These are phyloP conservation scores for Phytophthora idaei DNA, from an alignment of 352 stramenopile species.

Conservation along the genomic window DNA sequence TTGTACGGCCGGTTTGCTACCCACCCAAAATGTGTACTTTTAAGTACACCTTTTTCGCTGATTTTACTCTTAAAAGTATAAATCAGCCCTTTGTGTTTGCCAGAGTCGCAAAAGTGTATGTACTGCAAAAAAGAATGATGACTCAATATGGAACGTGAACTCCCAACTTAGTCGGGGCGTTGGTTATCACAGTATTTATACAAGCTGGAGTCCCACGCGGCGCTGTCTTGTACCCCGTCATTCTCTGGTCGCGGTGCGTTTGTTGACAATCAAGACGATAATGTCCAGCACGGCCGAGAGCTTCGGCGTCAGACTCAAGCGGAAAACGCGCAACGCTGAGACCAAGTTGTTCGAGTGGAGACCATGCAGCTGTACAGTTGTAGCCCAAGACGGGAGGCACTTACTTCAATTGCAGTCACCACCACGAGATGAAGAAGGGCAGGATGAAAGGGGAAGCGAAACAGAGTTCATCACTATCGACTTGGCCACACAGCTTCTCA, in stretches of 20 bases:
- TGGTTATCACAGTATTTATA: too few relatives aligned
- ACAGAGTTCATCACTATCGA: slow-evolving; percentile 44
- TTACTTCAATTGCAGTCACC: slow-evolving; percentile 36
- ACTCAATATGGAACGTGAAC: too few relatives aligned
- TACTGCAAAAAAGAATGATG: too few relatives aligned
- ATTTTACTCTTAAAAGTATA: too few relatives aligned
- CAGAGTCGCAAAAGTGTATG: too few relatives aligned
- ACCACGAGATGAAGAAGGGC: slow-evolving; percentile 32
- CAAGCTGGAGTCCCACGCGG: background rate
- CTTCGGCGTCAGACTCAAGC: slow-evolving; percentile 51
- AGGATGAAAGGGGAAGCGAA: slow-evolving; percentile 12
- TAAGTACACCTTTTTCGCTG: too few relatives aligned
- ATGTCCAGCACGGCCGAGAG: slow-evolving; percentile 21
- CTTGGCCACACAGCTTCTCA: slow-evolving; percentile 46
- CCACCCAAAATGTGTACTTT: too few relatives aligned
- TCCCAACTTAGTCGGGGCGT: too few relatives aligned
- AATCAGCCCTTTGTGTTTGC: too few relatives aligned
- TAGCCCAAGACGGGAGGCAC: slow-evolving; percentile 41
- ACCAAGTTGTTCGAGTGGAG: slow-evolving; percentile 76
- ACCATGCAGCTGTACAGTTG: slow-evolving; percentile 46
- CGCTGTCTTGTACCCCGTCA: background rate
- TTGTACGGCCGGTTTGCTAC: too few relatives aligned
- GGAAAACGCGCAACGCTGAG: slow-evolving; percentile 61
- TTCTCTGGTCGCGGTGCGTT: too few relatives aligned
- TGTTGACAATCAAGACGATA: background rate